Conservation (phyloP, 2,329 filamentous ascomycete genomes). For the Aspergillus sp. region DNA sequence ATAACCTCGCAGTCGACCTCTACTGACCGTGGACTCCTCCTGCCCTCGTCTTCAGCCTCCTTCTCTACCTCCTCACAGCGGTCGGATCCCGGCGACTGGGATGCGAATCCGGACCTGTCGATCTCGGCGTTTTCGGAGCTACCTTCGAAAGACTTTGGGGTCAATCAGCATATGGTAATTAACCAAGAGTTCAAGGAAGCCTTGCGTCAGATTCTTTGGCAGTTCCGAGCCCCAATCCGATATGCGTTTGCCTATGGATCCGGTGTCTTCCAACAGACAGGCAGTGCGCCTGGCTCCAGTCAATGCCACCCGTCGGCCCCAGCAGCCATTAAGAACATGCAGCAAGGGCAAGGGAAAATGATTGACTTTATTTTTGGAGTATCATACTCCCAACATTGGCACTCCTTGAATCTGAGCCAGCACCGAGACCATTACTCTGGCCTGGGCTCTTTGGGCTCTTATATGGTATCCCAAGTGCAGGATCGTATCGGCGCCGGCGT, state of each 20-base stretch:
- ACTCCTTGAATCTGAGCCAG: constrained; percentile 85
- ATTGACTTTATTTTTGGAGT: constrained; percentile 99
- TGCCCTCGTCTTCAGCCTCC: constrained; percentile 25
- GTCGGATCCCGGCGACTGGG: constrained; percentile 63
- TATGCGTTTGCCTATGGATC: constrained; percentile 98
- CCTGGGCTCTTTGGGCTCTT: constrained; percentile 80
- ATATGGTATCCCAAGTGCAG: constrained; percentile 79
- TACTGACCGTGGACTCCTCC: constrained; percentile 14
- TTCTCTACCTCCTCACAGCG: constrained; percentile 37
- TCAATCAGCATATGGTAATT: constrained; percentile 95
- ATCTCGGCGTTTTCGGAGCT: constrained; percentile 76
- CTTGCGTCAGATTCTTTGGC: constrained; percentile 81
- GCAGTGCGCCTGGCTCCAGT: constrained; percentile 42
- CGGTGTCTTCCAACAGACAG: constrained; percentile 84
- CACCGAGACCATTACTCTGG: constrained; percentile 91
- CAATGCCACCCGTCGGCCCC: constrained; percentile 76
- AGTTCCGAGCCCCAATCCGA: constrained; percentile 88
- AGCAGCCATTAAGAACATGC: constrained; percentile 76
- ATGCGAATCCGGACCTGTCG: constrained; percentile 70
- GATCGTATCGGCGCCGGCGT: constrained; percentile 88
- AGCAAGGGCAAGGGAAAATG: constrained; percentile 89
- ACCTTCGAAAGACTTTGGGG: constrained; percentile 78
- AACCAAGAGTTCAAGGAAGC: constrained; percentile 94
- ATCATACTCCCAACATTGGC: constrained; percentile 93
- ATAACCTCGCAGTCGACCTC: constrained; percentile 17